These are phyloP conservation scores for Blastobotrys ciferrii DNA, from an alignment of 1,139 yeast species.

Conservation along the genomic window DNA sequence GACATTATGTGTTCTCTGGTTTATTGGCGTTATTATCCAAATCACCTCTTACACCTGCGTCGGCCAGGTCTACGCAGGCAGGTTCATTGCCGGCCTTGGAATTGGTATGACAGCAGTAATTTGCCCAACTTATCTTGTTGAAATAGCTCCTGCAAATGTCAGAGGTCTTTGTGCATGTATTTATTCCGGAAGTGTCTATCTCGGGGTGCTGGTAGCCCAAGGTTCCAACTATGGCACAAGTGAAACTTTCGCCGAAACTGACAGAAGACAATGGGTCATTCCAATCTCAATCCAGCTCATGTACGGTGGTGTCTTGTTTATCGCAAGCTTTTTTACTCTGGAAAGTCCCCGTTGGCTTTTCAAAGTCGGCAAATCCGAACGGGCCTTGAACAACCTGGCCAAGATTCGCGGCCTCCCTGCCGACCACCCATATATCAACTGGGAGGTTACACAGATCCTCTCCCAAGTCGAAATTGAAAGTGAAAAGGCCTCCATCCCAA, in stretches of 20 bases:
- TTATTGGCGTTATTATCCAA: conserved; percentile 50
- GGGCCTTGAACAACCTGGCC: conserved; percentile 43
- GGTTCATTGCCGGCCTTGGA: conserved; percentile 54
- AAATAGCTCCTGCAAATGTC: conserved; percentile 52
- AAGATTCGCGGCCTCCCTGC: conserved; percentile 49
- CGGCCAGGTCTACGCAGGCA: conserved; percentile 55
- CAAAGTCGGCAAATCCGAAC: conserved; percentile 36
- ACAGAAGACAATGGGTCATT: conserved; percentile 36
- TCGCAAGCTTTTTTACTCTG: conserved; percentile 42
- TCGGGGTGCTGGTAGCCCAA: conserved; percentile 54
- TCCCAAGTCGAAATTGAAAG: conserved; percentile 35
- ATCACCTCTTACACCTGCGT: conserved; percentile 39
- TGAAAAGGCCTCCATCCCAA: background rate
- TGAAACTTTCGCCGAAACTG: conserved; percentile 34
- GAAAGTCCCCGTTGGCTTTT: conserved; percentile 52
- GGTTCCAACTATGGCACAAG: conserved; percentile 46
- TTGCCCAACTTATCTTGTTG: conserved; percentile 55
- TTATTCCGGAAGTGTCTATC: conserved; percentile 55
- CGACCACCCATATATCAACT: conserved; percentile 51
- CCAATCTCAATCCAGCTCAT: conserved; percentile 39
- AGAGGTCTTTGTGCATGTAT: conserved; percentile 52
- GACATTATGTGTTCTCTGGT: conserved; percentile 43
- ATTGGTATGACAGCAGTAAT: conserved; percentile 58
- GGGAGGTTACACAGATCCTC: conserved; percentile 53
- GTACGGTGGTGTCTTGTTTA: conserved; percentile 46